These are phyloP conservation scores for Tricholoma saponaceum DNA, from an alignment of 768 basidiomycete species.

Conservation along the genomic window DNA sequence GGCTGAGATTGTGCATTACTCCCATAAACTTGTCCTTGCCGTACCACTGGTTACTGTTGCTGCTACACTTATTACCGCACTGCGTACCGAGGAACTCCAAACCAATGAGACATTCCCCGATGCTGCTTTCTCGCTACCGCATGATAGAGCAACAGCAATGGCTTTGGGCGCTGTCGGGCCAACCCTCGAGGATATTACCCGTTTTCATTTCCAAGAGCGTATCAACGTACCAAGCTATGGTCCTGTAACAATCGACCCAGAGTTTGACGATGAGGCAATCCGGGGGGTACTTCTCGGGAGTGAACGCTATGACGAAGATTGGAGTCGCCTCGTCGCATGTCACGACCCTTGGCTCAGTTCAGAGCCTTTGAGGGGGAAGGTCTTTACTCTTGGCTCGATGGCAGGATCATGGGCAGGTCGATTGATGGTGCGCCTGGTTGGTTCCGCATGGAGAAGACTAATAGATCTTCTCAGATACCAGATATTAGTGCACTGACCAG, in stretches of 20 bases:
- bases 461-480: constrained; percentile 11
- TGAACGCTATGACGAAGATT: constrained; percentile 39
- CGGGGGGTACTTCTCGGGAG: constrained; percentile 13
- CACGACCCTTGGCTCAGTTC: constrained; percentile 31
- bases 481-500: constrained; percentile 11
- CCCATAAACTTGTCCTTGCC: constrained; percentile 34
- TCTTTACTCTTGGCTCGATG: constrained; percentile 41
- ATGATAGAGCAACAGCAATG: constrained; percentile 30
- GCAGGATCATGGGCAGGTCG: constrained; percentile 45
- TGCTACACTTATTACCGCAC: constrained; percentile 32
- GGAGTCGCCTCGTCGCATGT: constrained; percentile 43
- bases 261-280: constrained; percentile 13
- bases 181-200: constrained; percentile 35
- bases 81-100: constrained; percentile 34
- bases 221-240: constrained; percentile 23
- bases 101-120: constrained; percentile 22
- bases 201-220: constrained; percentile 35
- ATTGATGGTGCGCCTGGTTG: constrained; percentile 31
- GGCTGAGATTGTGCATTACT: constrained; percentile 35
- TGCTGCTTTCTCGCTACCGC: constrained; percentile 23
- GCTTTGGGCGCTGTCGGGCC: constrained; percentile 24
- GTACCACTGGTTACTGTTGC: constrained; percentile 37
- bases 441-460: not conserved
- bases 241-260: constrained; percentile 5
- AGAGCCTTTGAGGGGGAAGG: constrained; percentile 34